phyloP scores from a whole-genome alignment of 495 filamentous ascomycete species.

The Penicillium manginii region DNA sequence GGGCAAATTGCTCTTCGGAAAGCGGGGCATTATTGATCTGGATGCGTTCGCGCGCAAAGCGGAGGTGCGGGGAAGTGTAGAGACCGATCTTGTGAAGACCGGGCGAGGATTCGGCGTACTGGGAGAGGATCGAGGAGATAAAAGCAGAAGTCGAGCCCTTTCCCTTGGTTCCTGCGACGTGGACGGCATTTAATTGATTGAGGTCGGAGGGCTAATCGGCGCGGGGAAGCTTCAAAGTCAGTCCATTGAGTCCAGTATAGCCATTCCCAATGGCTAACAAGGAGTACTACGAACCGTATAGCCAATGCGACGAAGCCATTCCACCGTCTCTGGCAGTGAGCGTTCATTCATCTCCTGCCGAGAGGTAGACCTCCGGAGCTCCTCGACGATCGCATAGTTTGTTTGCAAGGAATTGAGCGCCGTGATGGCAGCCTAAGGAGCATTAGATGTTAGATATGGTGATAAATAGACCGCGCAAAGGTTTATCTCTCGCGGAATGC shows the following conservation, averaged over 20 bases:
- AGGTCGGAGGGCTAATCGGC: slow-evolving; percentile 69
- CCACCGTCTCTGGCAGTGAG: slow-evolving; percentile 74
- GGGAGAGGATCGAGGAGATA: slow-evolving; percentile 61
- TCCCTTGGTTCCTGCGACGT: slow-evolving; percentile 92
- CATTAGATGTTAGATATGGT: neutral
- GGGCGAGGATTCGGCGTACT: slow-evolving; percentile 52
- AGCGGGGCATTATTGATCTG: slow-evolving; percentile 78
- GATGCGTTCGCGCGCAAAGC: slow-evolving; percentile 87
- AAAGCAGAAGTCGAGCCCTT: slow-evolving; percentile 68
- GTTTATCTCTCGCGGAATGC: neutral
- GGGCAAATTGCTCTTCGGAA: slow-evolving; percentile 74
- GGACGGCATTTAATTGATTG: slow-evolving; percentile 72
- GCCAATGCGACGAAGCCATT: slow-evolving; percentile 76
- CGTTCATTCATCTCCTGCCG: slow-evolving; percentile 67
- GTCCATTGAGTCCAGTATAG: neutral
- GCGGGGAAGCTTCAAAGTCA: slow-evolving; percentile 12
- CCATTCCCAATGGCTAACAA: neutral
- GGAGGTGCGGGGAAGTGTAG: slow-evolving; percentile 87
- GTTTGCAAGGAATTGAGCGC: slow-evolving; percentile 90
- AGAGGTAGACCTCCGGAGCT: slow-evolving; percentile 62
- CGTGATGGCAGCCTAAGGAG: slow-evolving; percentile 69
- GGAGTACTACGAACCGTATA: slow-evolving; percentile 64
- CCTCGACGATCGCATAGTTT: slow-evolving; percentile 78
- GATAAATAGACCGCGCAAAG: neutral
- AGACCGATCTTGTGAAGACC: slow-evolving; percentile 68